phyloP scores from a whole-genome alignment of 2,329 filamentous ascomycete species.

The Colletotrichum neosansevieriae region DNA sequence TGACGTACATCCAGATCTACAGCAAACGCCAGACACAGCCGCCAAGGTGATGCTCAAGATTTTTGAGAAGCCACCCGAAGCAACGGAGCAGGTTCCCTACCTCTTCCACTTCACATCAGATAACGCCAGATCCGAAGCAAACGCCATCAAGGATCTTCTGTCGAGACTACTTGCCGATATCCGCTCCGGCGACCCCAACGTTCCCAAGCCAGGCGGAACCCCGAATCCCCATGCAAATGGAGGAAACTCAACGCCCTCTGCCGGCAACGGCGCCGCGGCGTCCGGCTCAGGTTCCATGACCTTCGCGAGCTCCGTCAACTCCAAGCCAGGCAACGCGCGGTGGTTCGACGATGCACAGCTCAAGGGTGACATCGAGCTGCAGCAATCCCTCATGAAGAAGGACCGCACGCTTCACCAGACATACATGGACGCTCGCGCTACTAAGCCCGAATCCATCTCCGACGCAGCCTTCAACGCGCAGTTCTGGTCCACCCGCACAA shows the following conservation, averaged over 20 bases:
- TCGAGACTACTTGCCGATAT: conserved; percentile 80
- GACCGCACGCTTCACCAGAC: conserved; percentile 82
- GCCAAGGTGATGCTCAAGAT: conserved; percentile 96
- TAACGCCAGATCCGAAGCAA: conserved; percentile 85
- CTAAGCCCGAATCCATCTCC: conserved; percentile 87
- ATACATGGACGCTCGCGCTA: conserved; percentile 85
- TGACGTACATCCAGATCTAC: conserved; percentile 74
- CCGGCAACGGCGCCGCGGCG: conserved; percentile 44
- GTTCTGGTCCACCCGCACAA: conserved; percentile 93
- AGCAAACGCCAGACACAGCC: conserved; percentile 90
- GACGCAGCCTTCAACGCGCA: conserved; percentile 86
- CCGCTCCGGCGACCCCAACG: conserved; percentile 67
- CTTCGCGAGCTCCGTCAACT: conserved; percentile 77
- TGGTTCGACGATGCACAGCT: conserved; percentile 87
- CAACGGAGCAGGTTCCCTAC: conserved; percentile 74
- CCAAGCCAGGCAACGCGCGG: conserved; percentile 66
- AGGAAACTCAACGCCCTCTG: conserved; percentile 22
- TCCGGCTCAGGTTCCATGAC: conserved; percentile 81
- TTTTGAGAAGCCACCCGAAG: conserved; percentile 76
- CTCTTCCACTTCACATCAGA: conserved; percentile 90
- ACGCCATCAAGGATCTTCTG: conserved; percentile 84
- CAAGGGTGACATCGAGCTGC: conserved; percentile 82
- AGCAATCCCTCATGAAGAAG: conserved; percentile 88
- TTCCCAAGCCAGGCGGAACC: conserved; percentile 60
- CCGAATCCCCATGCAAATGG: conserved; percentile 45